Evolutionary conservation across 768 basidiomycete genomes (phyloP), one percentile per base, ranked within the genome.

Genomic region (Lepiota venenata): DNA sequence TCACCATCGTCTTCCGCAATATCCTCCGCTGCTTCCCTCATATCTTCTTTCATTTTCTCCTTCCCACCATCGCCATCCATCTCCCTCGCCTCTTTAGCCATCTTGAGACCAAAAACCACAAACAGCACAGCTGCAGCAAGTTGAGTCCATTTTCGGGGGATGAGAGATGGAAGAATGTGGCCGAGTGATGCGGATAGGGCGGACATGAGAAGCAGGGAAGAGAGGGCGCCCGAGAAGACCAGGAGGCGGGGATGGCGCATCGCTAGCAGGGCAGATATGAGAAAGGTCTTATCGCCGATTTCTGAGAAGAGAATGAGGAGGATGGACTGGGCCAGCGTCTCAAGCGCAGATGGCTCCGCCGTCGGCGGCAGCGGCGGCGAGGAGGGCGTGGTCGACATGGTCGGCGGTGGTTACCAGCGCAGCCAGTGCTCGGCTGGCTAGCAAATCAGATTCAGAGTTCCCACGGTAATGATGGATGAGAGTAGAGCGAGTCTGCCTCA

Each of bases 261-360:
- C 10, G 95, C 93, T 63, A 83, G 89, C 64, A 85, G 92, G 73
- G 81, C 81, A 22, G 80, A 75, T 47, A 95, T 93, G 47, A 95
- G 93, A 46, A 96, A 87, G 0, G 96, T 98, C 69, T 98, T 97
- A 83, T 98, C 96, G 20, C 96, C 96, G 40, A 95, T 88, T 76
- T 94, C 92, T 2, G 91, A 93, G 66, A 89, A 77, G 32, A 98
- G 87, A 63, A 97, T 98, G 86, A 96, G 93, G 57, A 80, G 69
- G 73, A 94, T 93, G 4, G 92, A 83, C 64, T 93, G 88, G 4
- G 80, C 55, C 57, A 95, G 80, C 9, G 84, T 88, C 58, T 85
- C 53, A 5, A 55, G 14, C 15, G 25, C 9, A 10, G 53, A 36
- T 20, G 47, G 14, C 5, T 48, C 53, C 32, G 29, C 53, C 25